These are phyloP conservation scores for Setaria italica DNA, from an alignment of 202 grass and related monocot species.

Conservation along the genomic window DNA sequence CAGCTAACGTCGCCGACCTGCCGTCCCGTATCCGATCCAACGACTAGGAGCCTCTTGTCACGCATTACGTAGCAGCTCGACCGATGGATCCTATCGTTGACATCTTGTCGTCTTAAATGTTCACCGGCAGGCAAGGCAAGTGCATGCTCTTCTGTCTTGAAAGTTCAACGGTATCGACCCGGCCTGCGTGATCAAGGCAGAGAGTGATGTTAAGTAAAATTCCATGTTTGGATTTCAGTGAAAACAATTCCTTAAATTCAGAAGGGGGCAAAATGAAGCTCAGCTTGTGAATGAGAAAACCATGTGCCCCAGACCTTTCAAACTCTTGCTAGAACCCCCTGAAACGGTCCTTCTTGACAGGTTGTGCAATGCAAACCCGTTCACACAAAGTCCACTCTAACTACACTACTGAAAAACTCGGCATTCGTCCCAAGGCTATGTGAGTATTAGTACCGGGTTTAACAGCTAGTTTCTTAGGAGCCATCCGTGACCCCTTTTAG, in stretches of 20 bases:
- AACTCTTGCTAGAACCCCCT: background rate
- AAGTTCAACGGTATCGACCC: no score
- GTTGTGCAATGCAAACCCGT: background rate
- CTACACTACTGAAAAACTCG: no score
- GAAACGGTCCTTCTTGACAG: background rate
- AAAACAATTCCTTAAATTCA: background rate
- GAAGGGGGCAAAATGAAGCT: background rate
- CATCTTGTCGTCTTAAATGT: background rate
- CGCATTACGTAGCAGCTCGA: background rate
- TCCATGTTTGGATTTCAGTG: background rate
- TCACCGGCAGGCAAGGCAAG: background rate
- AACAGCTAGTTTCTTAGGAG: no score
- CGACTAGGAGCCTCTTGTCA: background rate
- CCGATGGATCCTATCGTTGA: background rate
- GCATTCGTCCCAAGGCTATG: no score
- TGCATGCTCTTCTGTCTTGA: background rate
- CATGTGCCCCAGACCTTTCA: background rate
- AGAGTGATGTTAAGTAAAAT: background rate
- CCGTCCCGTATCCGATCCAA: background rate
- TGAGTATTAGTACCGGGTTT: no score
- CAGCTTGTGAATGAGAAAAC: background rate
- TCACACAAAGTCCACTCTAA: background rate
- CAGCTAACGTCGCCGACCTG: background rate
- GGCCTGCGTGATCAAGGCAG: background rate
- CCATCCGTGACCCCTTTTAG: no score